phyloP scores from a whole-genome alignment of 2,329 filamentous ascomycete species.

The Cercospora sp. region DNA sequence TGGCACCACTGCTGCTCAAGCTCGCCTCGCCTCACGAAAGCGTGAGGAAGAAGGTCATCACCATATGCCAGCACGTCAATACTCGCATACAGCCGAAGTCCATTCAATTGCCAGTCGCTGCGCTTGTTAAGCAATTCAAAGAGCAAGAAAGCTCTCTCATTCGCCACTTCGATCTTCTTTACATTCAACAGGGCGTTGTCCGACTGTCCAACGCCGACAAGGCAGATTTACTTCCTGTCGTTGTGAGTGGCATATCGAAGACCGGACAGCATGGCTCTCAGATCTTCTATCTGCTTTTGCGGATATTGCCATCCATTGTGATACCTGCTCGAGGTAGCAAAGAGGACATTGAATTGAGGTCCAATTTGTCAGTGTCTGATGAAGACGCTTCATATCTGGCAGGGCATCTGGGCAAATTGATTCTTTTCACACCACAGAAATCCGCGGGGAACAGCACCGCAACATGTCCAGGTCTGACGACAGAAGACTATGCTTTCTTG shows the following conservation, averaged over 20 bases:
- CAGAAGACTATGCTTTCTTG: conserved; percentile 68
- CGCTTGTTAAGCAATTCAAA: conserved; percentile 87
- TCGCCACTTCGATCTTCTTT: conserved; percentile 83
- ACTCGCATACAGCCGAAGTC: conserved; percentile 60
- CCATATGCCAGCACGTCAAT: conserved; percentile 71
- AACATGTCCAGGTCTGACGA: conserved; percentile 62
- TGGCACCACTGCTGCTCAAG: conserved; percentile 82
- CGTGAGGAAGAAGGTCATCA: conserved; percentile 77
- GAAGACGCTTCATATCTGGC: conserved; percentile 74
- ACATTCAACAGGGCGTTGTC: conserved; percentile 80
- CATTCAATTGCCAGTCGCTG: conserved; percentile 79
- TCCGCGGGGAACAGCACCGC: conserved; percentile 30
- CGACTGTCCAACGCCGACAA: conserved; percentile 63
- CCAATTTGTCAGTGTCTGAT: conserved; percentile 65
- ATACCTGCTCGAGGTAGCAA: conserved; percentile 76
- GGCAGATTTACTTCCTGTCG: conserved; percentile 68
- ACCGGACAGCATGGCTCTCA: conserved; percentile 60
- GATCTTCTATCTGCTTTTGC: conserved; percentile 80
- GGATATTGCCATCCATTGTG: conserved; percentile 68
- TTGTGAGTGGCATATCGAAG: conserved; percentile 66
- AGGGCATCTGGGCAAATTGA: conserved; percentile 71
- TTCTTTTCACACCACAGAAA: conserved; percentile 60
- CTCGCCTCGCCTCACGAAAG: conserved; percentile 75
- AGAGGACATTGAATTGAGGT: conserved; percentile 70
- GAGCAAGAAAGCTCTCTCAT: conserved; percentile 70